Evolutionary conservation across 306 rosid genomes (phyloP), one percentile per base, ranked within the genome.

Genomic region (Ziziphus jujuba): DNA sequence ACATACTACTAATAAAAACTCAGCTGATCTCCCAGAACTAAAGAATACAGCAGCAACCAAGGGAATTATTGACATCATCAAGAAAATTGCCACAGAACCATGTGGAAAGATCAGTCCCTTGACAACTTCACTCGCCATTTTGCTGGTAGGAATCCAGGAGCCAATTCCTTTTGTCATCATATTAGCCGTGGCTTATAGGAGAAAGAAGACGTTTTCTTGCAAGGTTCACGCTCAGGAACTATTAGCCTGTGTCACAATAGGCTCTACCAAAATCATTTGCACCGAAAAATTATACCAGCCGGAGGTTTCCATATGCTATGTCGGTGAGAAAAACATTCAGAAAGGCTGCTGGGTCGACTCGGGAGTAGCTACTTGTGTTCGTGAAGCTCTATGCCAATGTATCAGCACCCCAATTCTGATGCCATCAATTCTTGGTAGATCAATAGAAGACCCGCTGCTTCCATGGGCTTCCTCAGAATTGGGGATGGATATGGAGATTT

Each of bases 91-190:
- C 66, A 13, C 35, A 48, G 56, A 48, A 21, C 24, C 70, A 50
- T 34, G 28, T 62, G 71, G 69, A 10, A 57, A 33, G 43, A 34
- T 62, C 2, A 36, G 38, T 7, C 8, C 38, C 43, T 31, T 69
- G 21, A 40, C 24, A 21, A 44, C 51, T 6, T 47, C 67, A 16
- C 65, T 75, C 23, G 17, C 70, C 6, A 0, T 63, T 2, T 15
- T 60, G 25, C 68, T 69, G 21, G 52, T 75, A 9, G 80, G 75
- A 23, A 38, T 69, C n/a, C n/a, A 19, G 13, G 80, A 60, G 36
- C 74, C 70, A 48, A 25, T 62, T 3, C 66, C 75, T 34, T 28
- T 62, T 22, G 48, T 64, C 12, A 33, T 68, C 15, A 7, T 59
- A 17, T 35, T 61, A n/a, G 54, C 66, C 19, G 33, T 50, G 17